Conservation (phyloP, 352 stramenopile species). For the Phytophthora hibernalis region DNA sequence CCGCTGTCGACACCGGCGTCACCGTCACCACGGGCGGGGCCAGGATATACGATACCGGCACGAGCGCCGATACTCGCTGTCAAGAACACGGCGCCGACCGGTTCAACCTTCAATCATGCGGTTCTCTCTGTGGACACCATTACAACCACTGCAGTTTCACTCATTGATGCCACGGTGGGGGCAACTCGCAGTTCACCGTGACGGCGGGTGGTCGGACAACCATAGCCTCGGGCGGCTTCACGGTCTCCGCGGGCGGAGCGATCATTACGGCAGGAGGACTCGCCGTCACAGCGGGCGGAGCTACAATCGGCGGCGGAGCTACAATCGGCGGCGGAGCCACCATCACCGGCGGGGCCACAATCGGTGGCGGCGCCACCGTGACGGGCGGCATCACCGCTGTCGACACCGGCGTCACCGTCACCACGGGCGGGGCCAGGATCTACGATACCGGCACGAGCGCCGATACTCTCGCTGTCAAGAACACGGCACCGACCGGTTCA, state of each 20-base stretch:
- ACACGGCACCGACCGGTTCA: not conserved
- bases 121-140: not conserved
- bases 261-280: slow-evolving; percentile 14
- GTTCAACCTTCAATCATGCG: too few species aligned
- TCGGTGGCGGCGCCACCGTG: not conserved
- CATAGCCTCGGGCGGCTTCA: not conserved
- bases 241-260: not conserved
- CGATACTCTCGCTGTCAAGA: not conserved
- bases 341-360: slow-evolving; percentile 6
- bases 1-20: slow-evolving; percentile 9
- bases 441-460: not conserved
- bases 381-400: slow-evolving; percentile 36
- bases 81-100: not conserved
- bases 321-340: not conserved
- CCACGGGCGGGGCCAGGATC: slow-evolving; percentile 5
- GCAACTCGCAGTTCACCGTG: too few species aligned
- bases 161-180: not conserved
- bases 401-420: slow-evolving; percentile 22
- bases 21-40: slow-evolving; percentile 11
- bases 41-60: slow-evolving; percentile 1
- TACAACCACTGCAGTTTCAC: not conserved
- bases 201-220: not conserved
- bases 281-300: slow-evolving; percentile 1
- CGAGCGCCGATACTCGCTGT: slow-evolving; percentile 7
- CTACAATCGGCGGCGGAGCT: not conserved